Conservation (phyloP, 2,329 filamentous ascomycete genomes). For the Gremmenia infestans region DNA sequence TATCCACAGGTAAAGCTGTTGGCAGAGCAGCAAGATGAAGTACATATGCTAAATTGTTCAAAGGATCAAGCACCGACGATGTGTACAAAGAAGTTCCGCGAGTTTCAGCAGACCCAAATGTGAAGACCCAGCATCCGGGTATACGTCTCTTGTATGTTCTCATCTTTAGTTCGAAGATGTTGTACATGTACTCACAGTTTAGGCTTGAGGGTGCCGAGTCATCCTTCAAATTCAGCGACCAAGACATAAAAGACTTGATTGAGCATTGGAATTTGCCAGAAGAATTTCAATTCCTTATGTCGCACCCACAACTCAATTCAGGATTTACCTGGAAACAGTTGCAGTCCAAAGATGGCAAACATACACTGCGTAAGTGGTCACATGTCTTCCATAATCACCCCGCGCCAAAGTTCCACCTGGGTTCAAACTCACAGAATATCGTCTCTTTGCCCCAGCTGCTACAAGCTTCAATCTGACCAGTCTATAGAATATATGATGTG, state of each 20-base stretch:
- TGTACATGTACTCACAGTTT: neutral
- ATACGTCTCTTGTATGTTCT: neutral
- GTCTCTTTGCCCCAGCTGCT: neutral
- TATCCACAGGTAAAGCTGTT: too few relatives aligned
- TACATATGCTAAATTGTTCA: too few relatives aligned
- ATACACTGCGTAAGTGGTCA: neutral
- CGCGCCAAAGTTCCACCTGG: too few relatives aligned
- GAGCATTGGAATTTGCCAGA: neutral
- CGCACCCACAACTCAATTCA: neutral
- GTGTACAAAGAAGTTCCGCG: neutral
- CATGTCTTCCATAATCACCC: too few relatives aligned
- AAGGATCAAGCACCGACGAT: neutral
- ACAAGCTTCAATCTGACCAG: neutral
- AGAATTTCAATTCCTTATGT: neutral
- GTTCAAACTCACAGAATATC: too few relatives aligned
- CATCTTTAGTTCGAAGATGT: neutral
- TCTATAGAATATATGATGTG: neutral
- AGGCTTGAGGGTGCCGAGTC: neutral
- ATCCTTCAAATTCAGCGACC: neutral
- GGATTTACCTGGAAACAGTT: neutral
- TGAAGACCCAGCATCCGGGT: neutral
- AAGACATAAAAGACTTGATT: neutral
- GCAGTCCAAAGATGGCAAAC: neutral
- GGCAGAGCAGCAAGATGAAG: too few relatives aligned
- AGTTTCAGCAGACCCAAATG: neutral